These are phyloP conservation scores for Mortierella sp. DNA, from an alignment of 371 early-diverging fungal genomes.

Conservation along the genomic window DNA sequence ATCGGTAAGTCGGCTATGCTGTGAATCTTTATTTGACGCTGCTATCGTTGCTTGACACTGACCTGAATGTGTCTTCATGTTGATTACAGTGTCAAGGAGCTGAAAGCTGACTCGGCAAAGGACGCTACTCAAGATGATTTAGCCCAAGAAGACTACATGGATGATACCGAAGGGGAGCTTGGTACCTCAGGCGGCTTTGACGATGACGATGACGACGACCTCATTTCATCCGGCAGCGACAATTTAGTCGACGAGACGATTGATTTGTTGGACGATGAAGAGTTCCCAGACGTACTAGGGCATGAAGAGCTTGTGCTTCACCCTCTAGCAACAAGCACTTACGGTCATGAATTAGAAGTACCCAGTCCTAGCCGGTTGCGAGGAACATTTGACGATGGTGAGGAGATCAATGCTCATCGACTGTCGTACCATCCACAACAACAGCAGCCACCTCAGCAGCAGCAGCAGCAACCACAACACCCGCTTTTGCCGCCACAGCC, in stretches of 20 bases:
- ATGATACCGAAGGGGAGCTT: constrained; percentile 35
- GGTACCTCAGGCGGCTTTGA: constrained; percentile 54
- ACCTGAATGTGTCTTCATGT: no score
- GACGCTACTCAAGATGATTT: constrained; percentile 7
- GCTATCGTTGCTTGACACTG: no score
- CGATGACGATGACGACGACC: constrained; percentile 57
- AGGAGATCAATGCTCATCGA: constrained; percentile 24
- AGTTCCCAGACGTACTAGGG: constrained; percentile 55
- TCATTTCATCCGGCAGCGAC: constrained; percentile 29
- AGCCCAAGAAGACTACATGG: constrained; percentile 51
- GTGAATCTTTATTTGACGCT: no score
- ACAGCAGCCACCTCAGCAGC: constrained; percentile 28
- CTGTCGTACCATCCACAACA: constrained; percentile 13
- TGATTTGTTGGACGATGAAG: constrained; percentile 56
- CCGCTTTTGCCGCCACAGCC: constrained; percentile 23
- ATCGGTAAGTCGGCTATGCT: constrained; percentile 66
- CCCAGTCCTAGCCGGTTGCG: constrained; percentile 14
- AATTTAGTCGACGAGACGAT: constrained; percentile 40
- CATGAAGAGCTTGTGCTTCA: constrained; percentile 41
- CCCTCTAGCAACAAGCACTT: constrained; percentile 29
- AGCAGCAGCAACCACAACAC: constrained; percentile 13
- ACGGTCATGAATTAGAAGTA: constrained; percentile 41
- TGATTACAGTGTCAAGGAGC: constrained; percentile 81
- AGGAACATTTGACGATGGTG: constrained; percentile 28
- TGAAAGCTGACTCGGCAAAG: constrained; percentile 71